phyloP scores from a whole-genome alignment of 345 rosid genomes.

The Eucalyptus polybractea region DNA sequence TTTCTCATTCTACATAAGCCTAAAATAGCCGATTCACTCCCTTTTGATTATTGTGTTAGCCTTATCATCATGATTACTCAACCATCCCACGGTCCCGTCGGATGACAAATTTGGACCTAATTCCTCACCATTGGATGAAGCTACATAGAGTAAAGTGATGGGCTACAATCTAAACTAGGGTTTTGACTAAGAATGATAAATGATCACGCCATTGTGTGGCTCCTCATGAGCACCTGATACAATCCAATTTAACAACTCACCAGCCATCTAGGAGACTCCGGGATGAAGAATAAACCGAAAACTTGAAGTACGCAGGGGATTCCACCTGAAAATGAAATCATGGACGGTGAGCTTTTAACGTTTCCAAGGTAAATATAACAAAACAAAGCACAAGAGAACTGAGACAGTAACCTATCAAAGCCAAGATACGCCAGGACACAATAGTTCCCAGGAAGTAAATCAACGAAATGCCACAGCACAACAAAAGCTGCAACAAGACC shows the following conservation, averaged over 20 bases:
- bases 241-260: not conserved
- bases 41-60: not conserved
- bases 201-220: not conserved
- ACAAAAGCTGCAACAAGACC: not conserved
- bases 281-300: slow-evolving; percentile 11
- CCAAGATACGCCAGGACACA: slow-evolving; percentile 2
- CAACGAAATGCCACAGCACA: not conserved
- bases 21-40: not conserved
- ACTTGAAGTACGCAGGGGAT: slow-evolving; percentile 1
- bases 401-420: not conserved
- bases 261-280: slow-evolving; percentile 28
- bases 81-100: not conserved
- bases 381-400: not conserved
- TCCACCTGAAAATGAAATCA: not conserved
- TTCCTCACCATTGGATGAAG: not conserved
- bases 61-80: not conserved
- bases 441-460: not conserved
- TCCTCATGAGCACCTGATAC: not conserved
- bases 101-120: not conserved
- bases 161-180: not conserved
- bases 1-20: not conserved
- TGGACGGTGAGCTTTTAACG: not conserved
- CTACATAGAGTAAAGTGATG: not conserved
- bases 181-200: not conserved
- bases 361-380: not conserved